Evolutionary conservation across 441 rosid species (phyloP).

Genomic region (Populus hybrid): DNA sequence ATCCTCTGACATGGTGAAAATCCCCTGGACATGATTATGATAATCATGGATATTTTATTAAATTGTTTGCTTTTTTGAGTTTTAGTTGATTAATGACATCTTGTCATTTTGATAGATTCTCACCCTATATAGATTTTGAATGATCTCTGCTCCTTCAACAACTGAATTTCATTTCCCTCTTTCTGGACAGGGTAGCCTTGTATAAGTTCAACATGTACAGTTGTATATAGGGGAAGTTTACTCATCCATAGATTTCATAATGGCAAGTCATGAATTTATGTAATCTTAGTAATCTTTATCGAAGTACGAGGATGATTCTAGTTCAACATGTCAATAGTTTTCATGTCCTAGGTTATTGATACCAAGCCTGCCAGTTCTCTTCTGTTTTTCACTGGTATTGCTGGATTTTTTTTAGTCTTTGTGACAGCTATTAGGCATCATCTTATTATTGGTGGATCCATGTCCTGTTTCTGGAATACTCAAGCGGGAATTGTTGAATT

Average conservation of each 20-base stretch:
- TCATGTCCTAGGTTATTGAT: not conserved
- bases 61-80: not conserved
- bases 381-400: not conserved
- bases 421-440: not conserved
- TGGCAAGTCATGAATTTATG: not conserved
- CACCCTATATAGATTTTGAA: not conserved
- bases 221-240: not conserved
- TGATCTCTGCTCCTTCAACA: not conserved
- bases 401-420: not conserved
- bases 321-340: not conserved
- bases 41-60: conserved; percentile 1
- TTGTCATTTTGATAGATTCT: not conserved
- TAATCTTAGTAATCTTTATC: conserved; percentile 7
- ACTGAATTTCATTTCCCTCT: conserved; percentile 4
- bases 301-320: not conserved
- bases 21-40: conserved; percentile 35
- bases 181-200: not conserved
- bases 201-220: not conserved
- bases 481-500: not conserved
- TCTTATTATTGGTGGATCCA: conserved; percentile 2
- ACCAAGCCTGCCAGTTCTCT: not conserved
- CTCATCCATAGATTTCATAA: not conserved
- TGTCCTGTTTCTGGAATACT: not conserved
- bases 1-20: conserved; percentile 15
- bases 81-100: conserved; percentile 3